Percentiles rank a stretch among this genome's conserved stretches.
Evolutionary conservation across 192 early-diverging fungal genomes (phyloP).

Genomic region (Lobosporangium transversale): DNA sequence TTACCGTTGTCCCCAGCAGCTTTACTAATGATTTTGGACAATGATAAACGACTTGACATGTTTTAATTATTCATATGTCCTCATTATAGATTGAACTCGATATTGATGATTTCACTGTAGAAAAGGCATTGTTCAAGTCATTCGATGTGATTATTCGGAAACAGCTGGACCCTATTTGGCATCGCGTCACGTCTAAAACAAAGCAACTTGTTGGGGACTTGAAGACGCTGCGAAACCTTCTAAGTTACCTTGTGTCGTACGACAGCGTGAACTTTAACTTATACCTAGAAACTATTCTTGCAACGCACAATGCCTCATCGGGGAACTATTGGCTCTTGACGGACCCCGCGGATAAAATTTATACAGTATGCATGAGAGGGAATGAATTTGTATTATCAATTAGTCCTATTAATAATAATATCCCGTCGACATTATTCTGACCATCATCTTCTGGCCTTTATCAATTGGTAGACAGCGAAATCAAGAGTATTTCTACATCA

Average conservation of each 20-base stretch:
- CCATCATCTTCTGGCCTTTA: neutral
- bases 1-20: neutral
- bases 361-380: slow-evolving; percentile 51
- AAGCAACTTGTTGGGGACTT: slow-evolving; percentile 84
- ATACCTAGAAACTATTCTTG: slow-evolving; percentile 86
- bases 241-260: slow-evolving; percentile 84
- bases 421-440: too few relatives aligned
- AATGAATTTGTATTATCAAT: slow-evolving; percentile 14
- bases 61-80: too few relatives aligned
- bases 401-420: too few relatives aligned
- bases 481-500: slow-evolving; percentile 54
- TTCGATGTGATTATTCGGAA: slow-evolving; percentile 83
- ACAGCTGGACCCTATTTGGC: slow-evolving; percentile 91
- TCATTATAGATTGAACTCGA: slow-evolving; percentile 71
- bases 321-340: slow-evolving; percentile 84
- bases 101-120: slow-evolving; percentile 82
- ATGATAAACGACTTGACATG: too few relatives aligned
- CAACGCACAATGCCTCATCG: slow-evolving; percentile 59
- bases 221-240: slow-evolving; percentile 72
- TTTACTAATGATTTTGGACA: too few relatives aligned
- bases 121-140: slow-evolving; percentile 85
- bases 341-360: slow-evolving; percentile 87
- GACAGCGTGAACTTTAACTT: slow-evolving; percentile 90
- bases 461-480: slow-evolving; percentile 49
- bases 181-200: slow-evolving; percentile 75